Evolutionary conservation across 2,329 filamentous ascomycete species (phyloP), one percentile per base, ranked within the genome.

Genomic region (Penicillium sp.): DNA sequence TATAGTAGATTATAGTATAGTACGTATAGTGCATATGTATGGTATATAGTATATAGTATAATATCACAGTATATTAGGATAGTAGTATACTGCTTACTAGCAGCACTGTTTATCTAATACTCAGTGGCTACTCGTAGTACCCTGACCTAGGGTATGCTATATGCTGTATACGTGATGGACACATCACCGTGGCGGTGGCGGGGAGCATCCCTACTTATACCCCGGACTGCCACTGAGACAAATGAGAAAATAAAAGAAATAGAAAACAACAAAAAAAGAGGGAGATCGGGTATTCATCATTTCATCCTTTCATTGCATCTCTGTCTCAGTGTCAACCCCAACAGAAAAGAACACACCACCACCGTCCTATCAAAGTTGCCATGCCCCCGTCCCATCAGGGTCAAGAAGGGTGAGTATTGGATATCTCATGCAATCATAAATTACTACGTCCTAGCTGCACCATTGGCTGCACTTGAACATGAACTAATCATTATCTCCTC

Each of bases 111-210:
- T n/a, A n/a, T n/a, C n/a, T n/a, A n/a, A n/a, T n/a, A n/a, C n/a
- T n/a, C n/a, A n/a, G n/a, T n/a, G n/a, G n/a, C n/a, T n/a, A n/a
- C n/a, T n/a, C n/a, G n/a, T n/a, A n/a, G n/a, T n/a, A n/a, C n/a
- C n/a, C n/a, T n/a, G n/a, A n/a, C n/a, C n/a, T n/a, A n/a, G n/a
- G n/a, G n/a, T n/a, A n/a, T n/a, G n/a, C 24, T 10, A 28, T 5
- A 28, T 28, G 24, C 5, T 28, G 5, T 28, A 28, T 33, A 33
- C 31, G 13, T 42, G 19, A 42, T 11, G 5, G 5, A 16, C n/a
- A 42, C 37, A 42, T 42, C 37, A 42, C 37, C 37, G 37, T 42
- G 37, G 37, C 37, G 37, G 37, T 42, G 37, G 37, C 37, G 37
- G 19, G 5, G 5, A 42, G 23, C n/a, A 5, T 5, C 6, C 4